Conservation (phyloP, 305 asterid genomes). For the Fraxinus greggii region DNA sequence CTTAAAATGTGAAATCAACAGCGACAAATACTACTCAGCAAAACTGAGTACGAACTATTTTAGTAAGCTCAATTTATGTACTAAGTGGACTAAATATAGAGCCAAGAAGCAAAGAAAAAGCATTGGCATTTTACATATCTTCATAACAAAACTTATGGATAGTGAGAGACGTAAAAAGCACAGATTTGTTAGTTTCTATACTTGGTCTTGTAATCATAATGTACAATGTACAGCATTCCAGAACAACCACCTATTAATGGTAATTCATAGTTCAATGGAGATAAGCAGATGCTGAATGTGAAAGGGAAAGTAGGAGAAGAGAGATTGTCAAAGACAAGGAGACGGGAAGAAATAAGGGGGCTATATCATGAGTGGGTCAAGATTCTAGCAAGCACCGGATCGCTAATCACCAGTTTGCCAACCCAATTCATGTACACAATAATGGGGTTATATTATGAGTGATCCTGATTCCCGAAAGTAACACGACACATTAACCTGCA, state of each 20-base stretch:
- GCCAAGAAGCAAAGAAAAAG: background rate
- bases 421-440: background rate
- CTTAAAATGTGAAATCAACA: background rate
- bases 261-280: background rate
- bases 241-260: background rate
- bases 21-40: slow-evolving; percentile 1
- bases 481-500: background rate
- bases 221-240: background rate
- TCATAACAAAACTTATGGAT: background rate
- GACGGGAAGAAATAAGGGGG: background rate
- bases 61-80: background rate
- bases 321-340: background rate
- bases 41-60: background rate
- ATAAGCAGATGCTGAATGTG: background rate
- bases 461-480: background rate
- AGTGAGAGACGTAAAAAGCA: background rate
- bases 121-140: background rate
- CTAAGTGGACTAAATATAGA: background rate
- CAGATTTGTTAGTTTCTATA: background rate
- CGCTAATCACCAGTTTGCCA: background rate
- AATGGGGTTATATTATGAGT: background rate
- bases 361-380: background rate
- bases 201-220: background rate
- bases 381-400: background rate
- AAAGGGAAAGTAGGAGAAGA: background rate